Base-by-base conservation (phyloP, 208 protist genomes). In the Balamuthia mandrillaris region DNA sequence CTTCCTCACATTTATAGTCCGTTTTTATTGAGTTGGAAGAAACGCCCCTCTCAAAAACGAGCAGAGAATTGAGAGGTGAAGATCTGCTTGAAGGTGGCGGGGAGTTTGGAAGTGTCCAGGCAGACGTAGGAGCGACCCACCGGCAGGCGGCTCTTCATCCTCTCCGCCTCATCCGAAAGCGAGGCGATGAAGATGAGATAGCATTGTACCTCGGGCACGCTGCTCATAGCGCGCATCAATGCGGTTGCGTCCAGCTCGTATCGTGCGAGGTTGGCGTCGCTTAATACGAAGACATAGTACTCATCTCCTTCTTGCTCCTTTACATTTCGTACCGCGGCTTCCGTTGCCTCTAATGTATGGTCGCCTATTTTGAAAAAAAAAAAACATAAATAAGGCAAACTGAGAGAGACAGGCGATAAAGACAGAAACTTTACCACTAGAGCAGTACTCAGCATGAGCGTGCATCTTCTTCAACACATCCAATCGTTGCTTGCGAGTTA, bases 261-360 rank as follows among this genome's bases (percentile, higher is more conserved):
- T 29, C 92, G 91, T 29, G 84, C 87, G 60, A 97, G 88, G 66
- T 97, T 97, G 27, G 96, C 96, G 75, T 97, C 96, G 72, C 92
- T 96, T 60, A 97, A 92, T 18, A 97, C 90, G 89, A 97, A 97
- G 4, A 97, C 95, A 85, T 97, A 95, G 88, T 96, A 96, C 29
- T 96, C 89, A 66, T 96, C 94, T 6, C 91, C 95, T 66, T 95
- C 94, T 68, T 95, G 89, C 44, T 92, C 51, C 9, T 47, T 29
- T 35, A 87, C 85, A 7, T 37, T 29, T 6, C 70, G 35, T 16
- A 87, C 51, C 4, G 47, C 72, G 27, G 54, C 60, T 16, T 77
- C 72, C 6, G 63, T 29, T 3, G 75, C 56, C 54, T 87, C 14
- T 14, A 78, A 14, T 49, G 81, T 29, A 41, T 33, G 9, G 21